Conservation (phyloP, 306 rosid genomes). For the Boehmeria nivea region DNA sequence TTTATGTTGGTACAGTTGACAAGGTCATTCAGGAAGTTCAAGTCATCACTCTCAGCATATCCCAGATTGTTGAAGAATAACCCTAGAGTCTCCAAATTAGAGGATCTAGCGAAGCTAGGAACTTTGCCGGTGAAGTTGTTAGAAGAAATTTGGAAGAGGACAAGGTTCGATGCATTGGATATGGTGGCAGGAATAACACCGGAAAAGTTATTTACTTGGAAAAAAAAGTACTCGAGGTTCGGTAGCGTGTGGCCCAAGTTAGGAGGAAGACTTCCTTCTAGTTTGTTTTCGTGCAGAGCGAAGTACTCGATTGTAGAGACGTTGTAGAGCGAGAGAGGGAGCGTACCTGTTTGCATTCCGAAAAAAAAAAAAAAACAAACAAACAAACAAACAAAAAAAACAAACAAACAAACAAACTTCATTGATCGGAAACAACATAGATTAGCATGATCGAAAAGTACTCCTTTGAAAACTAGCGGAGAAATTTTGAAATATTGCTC, state of each 20-base stretch:
- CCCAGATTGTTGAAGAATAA: conserved; percentile 14
- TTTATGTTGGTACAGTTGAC: background rate
- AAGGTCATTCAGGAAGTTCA: conserved; percentile 7
- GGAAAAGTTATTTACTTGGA: conserved; percentile 12
- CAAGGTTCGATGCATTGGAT: conserved; percentile 20
- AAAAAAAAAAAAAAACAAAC: background rate
- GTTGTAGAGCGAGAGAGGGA: conserved; percentile 29
- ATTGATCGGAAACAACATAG: no score
- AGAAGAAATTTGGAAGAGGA: background rate
- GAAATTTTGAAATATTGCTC: no score
- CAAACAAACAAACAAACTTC: no score
- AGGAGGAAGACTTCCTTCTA: conserved; percentile 30
- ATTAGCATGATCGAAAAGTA: no score
- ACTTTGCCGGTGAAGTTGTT: conserved; percentile 22
- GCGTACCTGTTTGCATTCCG: conserved; percentile 3
- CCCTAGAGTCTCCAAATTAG: conserved; percentile 3
- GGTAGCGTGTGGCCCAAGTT: conserved; percentile 13
- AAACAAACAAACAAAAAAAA: no score
- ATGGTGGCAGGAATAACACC: conserved; percentile 17
- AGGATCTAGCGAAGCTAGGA: conserved; percentile 10
- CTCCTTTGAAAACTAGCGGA: no score
- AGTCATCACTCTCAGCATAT: conserved; percentile 14
- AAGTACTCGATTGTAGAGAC: conserved; percentile 11
- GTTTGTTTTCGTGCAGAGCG: conserved; percentile 4
- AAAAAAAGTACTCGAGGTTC: background rate